A percentile compares a stretch with the other conserved stretches of the same genome.
Conservation (phyloP, 768 basidiomycete genomes). For the Candolleomyces eurysporus region DNA sequence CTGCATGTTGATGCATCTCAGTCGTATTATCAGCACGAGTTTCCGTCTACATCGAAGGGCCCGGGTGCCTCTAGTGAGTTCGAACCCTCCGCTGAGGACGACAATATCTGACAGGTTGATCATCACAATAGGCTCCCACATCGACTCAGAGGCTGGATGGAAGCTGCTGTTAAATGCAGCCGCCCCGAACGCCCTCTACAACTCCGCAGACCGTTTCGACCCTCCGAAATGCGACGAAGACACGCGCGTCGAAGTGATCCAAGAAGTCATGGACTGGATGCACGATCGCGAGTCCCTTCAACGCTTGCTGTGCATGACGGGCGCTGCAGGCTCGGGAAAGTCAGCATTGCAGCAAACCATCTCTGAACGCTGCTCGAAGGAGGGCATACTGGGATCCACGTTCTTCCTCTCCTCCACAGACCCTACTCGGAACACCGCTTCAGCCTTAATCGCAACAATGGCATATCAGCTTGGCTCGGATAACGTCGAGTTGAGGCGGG, state of each 20-base stretch:
- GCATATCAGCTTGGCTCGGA: slow-evolving; percentile 9
- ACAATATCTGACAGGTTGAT: background rate
- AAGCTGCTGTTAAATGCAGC: background rate
- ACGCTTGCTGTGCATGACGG: background rate
- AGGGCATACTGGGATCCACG: slow-evolving; percentile 3
- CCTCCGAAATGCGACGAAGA: slow-evolving; percentile 9
- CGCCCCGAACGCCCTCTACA: background rate
- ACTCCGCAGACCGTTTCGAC: slow-evolving; percentile 5
- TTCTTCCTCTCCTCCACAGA: slow-evolving; percentile 12
- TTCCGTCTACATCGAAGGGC: background rate
- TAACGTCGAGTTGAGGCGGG: background rate
- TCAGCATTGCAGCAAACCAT: slow-evolving; percentile 10
- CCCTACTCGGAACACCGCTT: slow-evolving; percentile 4
- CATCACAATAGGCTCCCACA: background rate
- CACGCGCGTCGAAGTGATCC: slow-evolving; percentile 4
- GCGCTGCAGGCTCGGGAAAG: background rate
- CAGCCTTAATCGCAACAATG: slow-evolving; percentile 9
- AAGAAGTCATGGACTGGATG: slow-evolving; percentile 5
- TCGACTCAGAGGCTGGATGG: background rate
- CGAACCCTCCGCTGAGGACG: background rate
- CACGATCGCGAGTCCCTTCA: background rate
- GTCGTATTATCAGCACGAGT: too few species aligned
- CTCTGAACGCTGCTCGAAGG: slow-evolving; percentile 2
- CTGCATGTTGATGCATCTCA: too few species aligned
- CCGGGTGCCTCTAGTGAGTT: background rate